Base-by-base conservation (phyloP, 306 rosid genomes). In the Quercus mongolica region DNA sequence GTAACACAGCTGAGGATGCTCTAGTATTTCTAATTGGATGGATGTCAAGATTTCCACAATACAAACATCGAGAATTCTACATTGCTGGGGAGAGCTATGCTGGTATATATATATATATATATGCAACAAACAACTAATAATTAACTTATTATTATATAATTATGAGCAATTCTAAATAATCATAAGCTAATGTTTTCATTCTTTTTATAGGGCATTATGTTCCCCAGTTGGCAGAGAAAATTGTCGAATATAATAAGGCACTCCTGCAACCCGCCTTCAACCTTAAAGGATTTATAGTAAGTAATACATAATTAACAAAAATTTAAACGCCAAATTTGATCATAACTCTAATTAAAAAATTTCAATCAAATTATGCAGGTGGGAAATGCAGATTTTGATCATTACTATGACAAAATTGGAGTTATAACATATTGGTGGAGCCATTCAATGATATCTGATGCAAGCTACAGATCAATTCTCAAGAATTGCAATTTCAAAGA, bases 21-120 rank as follows among this genome's bases (percentile, higher is more conserved):
- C 87, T 93, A n/a, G 56, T 77, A 54, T 93, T 93, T 80, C 84
- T 93, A 13, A 68, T 88, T 35, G 63, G 78, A 75, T 93, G 98
- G 98, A 78, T 91, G 78, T 86, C 90, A 68, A 86, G 91, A 68
- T 93, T 93, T 82, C 98, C 98, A 59, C 91, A 88, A 35, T 93
- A 93, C 80, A 86, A 86, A 78, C 68, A 86, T 30, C 91, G 97
- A 78, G 91, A 90, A 63, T 88, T 93, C 83, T 93, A 90, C 87
- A 88, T 93, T 49, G 85, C 97, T 8, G 98, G 98, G 71, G 98
- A 93, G 83, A 93, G 98, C 82, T 93, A 91, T 73, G 94, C 98
- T 56, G 98, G 97, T 38, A 38, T 91, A 83, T 9, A 38, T 38
- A 52, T 52, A 83, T 8, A 31, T 35, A 52, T 54, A 23, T 3